Evolutionary conservation across 2,329 filamentous ascomycete genomes (phyloP).

Genomic region (Pseudogymnoascus sp.): DNA sequence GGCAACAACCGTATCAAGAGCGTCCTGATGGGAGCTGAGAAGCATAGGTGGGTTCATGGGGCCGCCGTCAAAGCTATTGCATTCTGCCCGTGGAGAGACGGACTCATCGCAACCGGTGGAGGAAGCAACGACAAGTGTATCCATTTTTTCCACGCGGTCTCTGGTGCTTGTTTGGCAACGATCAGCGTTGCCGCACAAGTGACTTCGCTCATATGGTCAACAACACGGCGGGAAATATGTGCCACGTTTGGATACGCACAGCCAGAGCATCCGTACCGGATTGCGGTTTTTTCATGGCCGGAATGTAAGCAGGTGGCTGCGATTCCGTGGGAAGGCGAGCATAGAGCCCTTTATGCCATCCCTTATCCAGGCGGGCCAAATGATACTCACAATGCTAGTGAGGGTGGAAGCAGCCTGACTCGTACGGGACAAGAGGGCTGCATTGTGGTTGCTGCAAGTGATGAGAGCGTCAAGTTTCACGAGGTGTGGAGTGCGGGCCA

Average conservation of each 20-base stretch:
- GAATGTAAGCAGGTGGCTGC: constrained; percentile 77
- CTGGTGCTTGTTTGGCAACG: constrained; percentile 75
- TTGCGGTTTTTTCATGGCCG: constrained; percentile 93
- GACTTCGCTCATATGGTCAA: constrained; percentile 86
- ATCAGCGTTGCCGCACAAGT: constrained; percentile 92
- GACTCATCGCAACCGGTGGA: constrained; percentile 80
- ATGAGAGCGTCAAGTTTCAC: constrained; percentile 89
- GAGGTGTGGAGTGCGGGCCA: constrained; percentile 74
- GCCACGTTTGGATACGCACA: constrained; percentile 92
- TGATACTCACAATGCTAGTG: constrained; percentile 25
- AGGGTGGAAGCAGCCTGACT: constrained; percentile 45
- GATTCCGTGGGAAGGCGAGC: constrained; percentile 73
- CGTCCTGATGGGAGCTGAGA: constrained; percentile 48
- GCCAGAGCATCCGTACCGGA: constrained; percentile 78
- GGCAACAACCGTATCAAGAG: constrained; percentile 33
- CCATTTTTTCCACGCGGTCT: constrained; percentile 84
- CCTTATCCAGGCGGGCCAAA: constrained; percentile 62
- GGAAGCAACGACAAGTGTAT: constrained; percentile 93
- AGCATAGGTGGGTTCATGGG: constrained; percentile 66
- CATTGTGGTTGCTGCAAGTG: constrained; percentile 84
- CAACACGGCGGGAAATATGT: constrained; percentile 73
- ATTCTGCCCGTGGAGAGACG: constrained; percentile 89
- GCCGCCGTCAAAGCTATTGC: constrained; percentile 95
- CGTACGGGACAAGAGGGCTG: constrained; percentile 64
- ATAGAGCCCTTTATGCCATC: constrained; percentile 79